Conservation (phyloP, 208 protist genomes). For the Histomonas meleagridis region DNA sequence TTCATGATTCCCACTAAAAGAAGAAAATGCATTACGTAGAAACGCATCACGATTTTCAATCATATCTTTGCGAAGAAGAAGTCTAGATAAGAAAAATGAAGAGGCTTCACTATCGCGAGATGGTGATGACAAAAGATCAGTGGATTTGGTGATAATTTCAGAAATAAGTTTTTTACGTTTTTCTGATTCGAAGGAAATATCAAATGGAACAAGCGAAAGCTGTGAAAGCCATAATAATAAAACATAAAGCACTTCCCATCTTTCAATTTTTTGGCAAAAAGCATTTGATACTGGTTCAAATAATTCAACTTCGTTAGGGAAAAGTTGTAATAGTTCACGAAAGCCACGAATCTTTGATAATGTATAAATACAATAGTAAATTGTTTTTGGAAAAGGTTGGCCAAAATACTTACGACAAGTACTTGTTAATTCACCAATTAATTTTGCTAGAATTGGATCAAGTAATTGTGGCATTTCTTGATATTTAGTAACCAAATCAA, state of each 20-base stretch:
- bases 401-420: neutral
- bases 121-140: neutral
- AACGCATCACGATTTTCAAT: neutral
- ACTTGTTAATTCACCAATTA: neutral
- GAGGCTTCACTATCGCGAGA: neutral
- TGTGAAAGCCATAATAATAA: neutral
- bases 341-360: constrained; percentile 33
- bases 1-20: neutral
- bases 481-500: neutral
- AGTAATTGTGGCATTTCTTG: constrained; percentile 1
- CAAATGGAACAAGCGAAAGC: constrained; percentile 2
- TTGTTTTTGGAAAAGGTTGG: neutral
- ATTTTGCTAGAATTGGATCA: neutral
- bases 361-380: constrained; percentile 1
- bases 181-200: neutral
- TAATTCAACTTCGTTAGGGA: constrained; percentile 9
- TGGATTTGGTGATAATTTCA: neutral
- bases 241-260: neutral
- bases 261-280: neutral
- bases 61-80: neutral
- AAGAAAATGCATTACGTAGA: neutral
- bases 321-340: neutral
- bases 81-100: neutral
- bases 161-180: neutral
- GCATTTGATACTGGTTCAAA: constrained; percentile 23